Conservation (phyloP, 345 rosid genomes). For the Moricandia moricandioides region DNA sequence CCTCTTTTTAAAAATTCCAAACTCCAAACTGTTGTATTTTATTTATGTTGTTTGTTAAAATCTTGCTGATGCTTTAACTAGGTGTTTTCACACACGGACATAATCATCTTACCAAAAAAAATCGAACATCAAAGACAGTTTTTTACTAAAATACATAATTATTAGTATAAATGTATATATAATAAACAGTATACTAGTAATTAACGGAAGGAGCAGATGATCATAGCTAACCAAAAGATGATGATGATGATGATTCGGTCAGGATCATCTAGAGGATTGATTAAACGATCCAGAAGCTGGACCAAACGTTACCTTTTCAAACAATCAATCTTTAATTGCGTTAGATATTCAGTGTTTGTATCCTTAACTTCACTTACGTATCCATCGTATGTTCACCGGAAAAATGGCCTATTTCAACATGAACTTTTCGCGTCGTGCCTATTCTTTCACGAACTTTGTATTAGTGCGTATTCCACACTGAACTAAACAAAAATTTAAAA, state of each 20-base stretch:
- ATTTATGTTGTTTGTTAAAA: neutral
- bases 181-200: neutral
- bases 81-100: too few species aligned
- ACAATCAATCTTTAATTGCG: neutral
- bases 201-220: neutral
- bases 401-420: too few species aligned
- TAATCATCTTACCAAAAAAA: too few species aligned
- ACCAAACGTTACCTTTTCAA: neutral
- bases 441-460: too few species aligned
- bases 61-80: neutral
- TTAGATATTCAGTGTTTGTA: neutral
- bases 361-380: neutral
- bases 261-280: neutral
- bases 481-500: too few species aligned
- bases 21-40: slow-evolving; percentile 16
- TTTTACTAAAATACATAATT: too few species aligned
- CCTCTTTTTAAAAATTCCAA: neutral
- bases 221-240: neutral
- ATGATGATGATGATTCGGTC: neutral
- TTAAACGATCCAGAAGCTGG: neutral
- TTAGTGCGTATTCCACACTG: too few species aligned
- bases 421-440: too few species aligned
- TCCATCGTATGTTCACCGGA: neutral
- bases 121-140: too few species aligned
- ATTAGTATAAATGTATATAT: too few species aligned